Base-by-base conservation (phyloP, 2,329 filamentous ascomycete species). In the Aspergillus sp. region DNA sequence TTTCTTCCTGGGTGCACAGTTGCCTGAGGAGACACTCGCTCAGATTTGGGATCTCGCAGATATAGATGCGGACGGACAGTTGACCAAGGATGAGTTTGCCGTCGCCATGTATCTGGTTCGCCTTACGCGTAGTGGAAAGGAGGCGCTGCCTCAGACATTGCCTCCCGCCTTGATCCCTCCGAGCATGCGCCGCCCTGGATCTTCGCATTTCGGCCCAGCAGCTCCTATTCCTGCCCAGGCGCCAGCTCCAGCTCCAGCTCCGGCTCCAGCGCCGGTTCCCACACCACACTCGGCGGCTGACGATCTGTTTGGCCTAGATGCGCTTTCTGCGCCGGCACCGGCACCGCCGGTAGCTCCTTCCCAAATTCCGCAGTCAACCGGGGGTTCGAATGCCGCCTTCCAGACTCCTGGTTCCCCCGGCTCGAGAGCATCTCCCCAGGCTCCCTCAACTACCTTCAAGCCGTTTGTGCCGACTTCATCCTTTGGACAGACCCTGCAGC, bases 21-120 rank as follows among this genome's bases (percentile, higher is more conserved):
- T 99, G 13, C 87, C 91, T 0, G 94, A 98, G 73, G 94, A 97
- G 70, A 87, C 87, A 9, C 82, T 99, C 56, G 95, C 95, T 30
- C 91, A 96, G 69, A 96, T 99, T 65, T 99, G 95, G 95, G 95
- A 99, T 74, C 85, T 99, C 30, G 90, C 95, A 13, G 95, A 99
- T 77, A 92, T 97, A 76, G 92, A 91, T 71, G 95, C 92, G 7
- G 90, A 93, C 67, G 95, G 95, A 10, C 89, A 90, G 59, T 81
- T 99, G 59, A 92, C 85, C 50, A 87, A 87, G 68, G 95, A 99
- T 67, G 93, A 97, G 69, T 99, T 99, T 73, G 92, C 95, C 0
- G 92, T 99, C 50, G 94, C 95, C 56, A 97, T 99, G 93, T 96
- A 96, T 73, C 83, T 99, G 54, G 97, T 99, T 69, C 87, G 93